A percentile compares a stretch with the other conserved stretches of the same genome.
phyloP scores from a whole-genome alignment of 2,329 filamentous ascomycete species.

The Phaeosphaeria sp. region DNA sequence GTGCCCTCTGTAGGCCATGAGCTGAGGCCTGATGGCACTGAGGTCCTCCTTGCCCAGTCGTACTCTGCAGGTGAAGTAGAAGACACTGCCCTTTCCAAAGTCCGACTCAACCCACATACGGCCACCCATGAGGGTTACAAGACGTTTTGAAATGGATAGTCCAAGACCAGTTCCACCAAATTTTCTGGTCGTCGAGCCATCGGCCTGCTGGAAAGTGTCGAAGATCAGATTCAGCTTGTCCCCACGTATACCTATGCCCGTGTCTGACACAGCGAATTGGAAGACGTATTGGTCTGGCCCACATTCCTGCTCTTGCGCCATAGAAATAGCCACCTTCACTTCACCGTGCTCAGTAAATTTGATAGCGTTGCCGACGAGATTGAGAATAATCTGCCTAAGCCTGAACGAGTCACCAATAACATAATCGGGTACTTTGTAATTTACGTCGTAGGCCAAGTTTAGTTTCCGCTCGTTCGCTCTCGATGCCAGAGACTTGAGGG shows the following conservation, averaged over 20 bases:
- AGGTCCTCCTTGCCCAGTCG: constrained; percentile 82
- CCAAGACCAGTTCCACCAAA: constrained; percentile 95
- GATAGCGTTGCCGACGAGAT: constrained; percentile 96
- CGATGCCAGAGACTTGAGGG: constrained; percentile 93
- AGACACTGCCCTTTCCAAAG: constrained; percentile 88
- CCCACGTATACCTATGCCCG: constrained; percentile 92
- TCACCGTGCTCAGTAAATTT: constrained; percentile 98
- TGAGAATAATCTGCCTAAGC: constrained; percentile 93
- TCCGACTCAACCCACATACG: constrained; percentile 95
- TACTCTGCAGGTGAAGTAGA: constrained; percentile 95
- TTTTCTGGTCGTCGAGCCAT: constrained; percentile 93
- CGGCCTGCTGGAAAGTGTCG: constrained; percentile 98
- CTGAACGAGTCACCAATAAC: constrained; percentile 97
- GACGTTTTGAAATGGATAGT: constrained; percentile 90
- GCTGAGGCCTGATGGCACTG: constrained; percentile 77
- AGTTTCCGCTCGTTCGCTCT: constrained; percentile 96
- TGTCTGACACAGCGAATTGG: constrained; percentile 94
- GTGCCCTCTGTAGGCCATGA: constrained; percentile 90
- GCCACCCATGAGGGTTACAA: constrained; percentile 95
- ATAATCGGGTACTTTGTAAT: constrained; percentile 91
- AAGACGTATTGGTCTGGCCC: constrained; percentile 83
- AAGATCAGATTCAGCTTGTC: constrained; percentile 98
- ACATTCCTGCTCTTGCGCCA: constrained; percentile 70
- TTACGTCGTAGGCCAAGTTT: constrained; percentile 90
- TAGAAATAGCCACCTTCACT: constrained; percentile 89